These are phyloP conservation scores for Vanderwaltozyma yarrowii DNA, from an alignment of 805 yeast species.

Conservation along the genomic window DNA sequence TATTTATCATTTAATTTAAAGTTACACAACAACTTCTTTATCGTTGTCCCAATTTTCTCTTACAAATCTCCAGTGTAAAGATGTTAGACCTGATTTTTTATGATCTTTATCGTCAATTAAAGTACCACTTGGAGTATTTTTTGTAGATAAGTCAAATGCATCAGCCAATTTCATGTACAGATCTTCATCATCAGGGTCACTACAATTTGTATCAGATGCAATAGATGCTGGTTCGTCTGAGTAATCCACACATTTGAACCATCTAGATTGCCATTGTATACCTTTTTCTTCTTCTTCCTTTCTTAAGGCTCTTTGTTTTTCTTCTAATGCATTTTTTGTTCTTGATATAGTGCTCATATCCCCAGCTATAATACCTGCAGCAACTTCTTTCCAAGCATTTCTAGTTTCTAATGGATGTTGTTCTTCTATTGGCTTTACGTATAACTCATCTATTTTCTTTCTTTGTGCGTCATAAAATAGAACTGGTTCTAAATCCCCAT, in stretches of 20 bases:
- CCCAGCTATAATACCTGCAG: slow-evolving; percentile 69
- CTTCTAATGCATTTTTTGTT: slow-evolving; percentile 73
- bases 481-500: not conserved
- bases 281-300: slow-evolving; percentile 60
- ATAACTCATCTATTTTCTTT: slow-evolving; percentile 42
- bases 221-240: slow-evolving; percentile 7
- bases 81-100: slow-evolving; percentile 31
- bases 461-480: slow-evolving; percentile 52
- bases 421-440: slow-evolving; percentile 70
- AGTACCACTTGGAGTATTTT: slow-evolving; percentile 62
- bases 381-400: slow-evolving; percentile 83
- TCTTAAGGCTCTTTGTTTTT: slow-evolving; percentile 74
- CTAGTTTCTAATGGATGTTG: slow-evolving; percentile 79
- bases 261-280: slow-evolving; percentile 63
- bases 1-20: not conserved
- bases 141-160: slow-evolving; percentile 46
- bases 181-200: slow-evolving; percentile 21
- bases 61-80: slow-evolving; percentile 62
- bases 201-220: not conserved
- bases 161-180: slow-evolving; percentile 34
- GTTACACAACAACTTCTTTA: slow-evolving; percentile 38
- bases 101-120: slow-evolving; percentile 46
- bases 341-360: slow-evolving; percentile 66
- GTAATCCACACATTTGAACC: slow-evolving; percentile 55
- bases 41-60: slow-evolving; percentile 48